phyloP scores from a whole-genome alignment of 139 green algal genomes.

The Coelastrella sp. region DNA sequence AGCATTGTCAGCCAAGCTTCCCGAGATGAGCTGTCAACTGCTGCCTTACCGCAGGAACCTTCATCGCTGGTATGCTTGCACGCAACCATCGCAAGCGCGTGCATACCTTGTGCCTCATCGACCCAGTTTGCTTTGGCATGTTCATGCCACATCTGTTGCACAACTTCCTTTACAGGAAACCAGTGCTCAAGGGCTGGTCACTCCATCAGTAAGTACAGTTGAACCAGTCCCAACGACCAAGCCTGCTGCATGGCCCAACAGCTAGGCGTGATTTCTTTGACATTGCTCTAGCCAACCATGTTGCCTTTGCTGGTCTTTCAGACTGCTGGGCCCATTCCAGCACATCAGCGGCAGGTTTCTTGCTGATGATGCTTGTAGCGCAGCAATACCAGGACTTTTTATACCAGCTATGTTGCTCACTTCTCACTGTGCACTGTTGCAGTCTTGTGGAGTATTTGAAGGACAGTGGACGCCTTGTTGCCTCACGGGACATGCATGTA shows the following conservation, averaged over 20 bases:
- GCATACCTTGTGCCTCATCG: conserved; percentile 65
- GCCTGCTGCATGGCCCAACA: background rate
- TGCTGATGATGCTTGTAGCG: background rate
- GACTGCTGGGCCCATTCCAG: background rate
- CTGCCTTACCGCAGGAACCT: conserved; percentile 52
- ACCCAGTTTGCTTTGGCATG: conserved; percentile 77
- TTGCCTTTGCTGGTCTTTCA: background rate
- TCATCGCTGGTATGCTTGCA: conserved; percentile 63
- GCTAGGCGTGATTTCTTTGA: background rate
- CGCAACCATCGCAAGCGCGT: conserved; percentile 56
- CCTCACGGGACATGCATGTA: conserved; percentile 45
- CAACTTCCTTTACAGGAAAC: conserved; percentile 50
- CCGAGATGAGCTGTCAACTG: background rate
- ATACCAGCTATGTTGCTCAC: too few species aligned
- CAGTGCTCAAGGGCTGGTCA: background rate
- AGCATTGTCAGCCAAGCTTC: background rate
- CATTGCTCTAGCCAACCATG: background rate
- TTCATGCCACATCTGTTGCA: conserved; percentile 50
- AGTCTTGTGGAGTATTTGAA: conserved; percentile 40
- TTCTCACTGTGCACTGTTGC: background rate
- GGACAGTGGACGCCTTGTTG: conserved; percentile 33
- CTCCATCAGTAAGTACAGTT: conserved; percentile 23
- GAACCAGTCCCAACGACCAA: background rate
- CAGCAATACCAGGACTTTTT: background rate
- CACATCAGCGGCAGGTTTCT: background rate